Conservation (phyloP, 805 yeast species). For the Isabelozyma pseudorhagii region DNA sequence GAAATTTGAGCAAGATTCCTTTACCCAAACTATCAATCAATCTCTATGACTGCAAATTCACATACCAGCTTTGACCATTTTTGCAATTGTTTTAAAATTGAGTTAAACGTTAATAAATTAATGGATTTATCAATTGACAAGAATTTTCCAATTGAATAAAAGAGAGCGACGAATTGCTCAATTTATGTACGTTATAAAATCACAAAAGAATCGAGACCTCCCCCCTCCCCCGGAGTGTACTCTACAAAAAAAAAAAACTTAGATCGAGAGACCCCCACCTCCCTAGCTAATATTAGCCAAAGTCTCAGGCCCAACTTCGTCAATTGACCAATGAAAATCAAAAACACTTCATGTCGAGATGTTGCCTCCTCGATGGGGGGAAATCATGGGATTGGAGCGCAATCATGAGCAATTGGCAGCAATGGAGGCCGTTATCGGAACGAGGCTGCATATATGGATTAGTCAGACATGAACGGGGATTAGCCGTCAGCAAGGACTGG, state of each 20-base stretch:
- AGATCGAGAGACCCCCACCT: no score
- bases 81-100: slow-evolving; percentile 7
- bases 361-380: no score
- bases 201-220: neutral
- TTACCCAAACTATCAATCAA: neutral
- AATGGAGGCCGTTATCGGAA: neutral
- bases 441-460: neutral
- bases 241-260: no score
- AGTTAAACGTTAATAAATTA: neutral
- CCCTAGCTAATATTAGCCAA: no score
- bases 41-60: slow-evolving; percentile 9
- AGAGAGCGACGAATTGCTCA: neutral
- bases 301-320: no score
- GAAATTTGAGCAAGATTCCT: neutral
- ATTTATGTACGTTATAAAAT: neutral
- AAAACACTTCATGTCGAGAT: no score
- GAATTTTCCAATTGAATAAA: neutral
- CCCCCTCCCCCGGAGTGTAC: neutral
- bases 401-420: neutral
- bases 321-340: no score
- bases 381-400: no score
- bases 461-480: neutral
- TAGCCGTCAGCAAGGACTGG: neutral
- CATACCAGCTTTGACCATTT: slow-evolving; percentile 67
- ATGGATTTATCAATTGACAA: neutral